These are phyloP conservation scores for Iberis pinnata DNA, from an alignment of 345 rosid genomes.

Conservation along the genomic window DNA sequence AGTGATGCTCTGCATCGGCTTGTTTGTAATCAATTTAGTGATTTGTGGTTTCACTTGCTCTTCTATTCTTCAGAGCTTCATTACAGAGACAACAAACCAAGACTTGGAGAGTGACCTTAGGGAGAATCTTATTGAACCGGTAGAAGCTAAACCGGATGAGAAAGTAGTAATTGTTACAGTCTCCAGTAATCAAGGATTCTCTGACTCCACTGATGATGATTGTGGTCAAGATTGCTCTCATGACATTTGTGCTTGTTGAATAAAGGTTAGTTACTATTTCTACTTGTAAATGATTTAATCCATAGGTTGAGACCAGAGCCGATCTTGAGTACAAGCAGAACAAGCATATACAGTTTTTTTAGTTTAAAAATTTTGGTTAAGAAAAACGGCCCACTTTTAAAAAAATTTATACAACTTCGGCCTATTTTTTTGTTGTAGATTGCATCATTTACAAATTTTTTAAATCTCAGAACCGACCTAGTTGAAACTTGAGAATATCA, in stretches of 20 bases:
- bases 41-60: slow-evolving; percentile 28
- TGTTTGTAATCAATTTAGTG: slow-evolving; percentile 27
- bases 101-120: slow-evolving; percentile 17
- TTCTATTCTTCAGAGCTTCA: slow-evolving; percentile 12
- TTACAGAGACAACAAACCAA: slow-evolving; percentile 7
- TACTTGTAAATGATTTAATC: slow-evolving; percentile 13
- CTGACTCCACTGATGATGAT: slow-evolving; percentile 19
- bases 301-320: too few species aligned
- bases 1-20: slow-evolving; percentile 23
- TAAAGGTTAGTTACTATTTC: neutral
- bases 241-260: slow-evolving; percentile 30
- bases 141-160: slow-evolving; percentile 12
- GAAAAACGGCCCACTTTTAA: too few species aligned
- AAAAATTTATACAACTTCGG: too few species aligned
- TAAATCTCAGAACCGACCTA: too few species aligned
- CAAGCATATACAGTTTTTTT: too few species aligned
- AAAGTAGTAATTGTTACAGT: slow-evolving; percentile 19
- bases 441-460: too few species aligned
- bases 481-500: slow-evolving; percentile 5
- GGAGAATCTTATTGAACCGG: slow-evolving; percentile 13
- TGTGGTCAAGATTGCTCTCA: slow-evolving; percentile 21
- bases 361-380: too few species aligned
- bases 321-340: too few species aligned
- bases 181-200: slow-evolving; percentile 10
- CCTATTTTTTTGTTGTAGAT: too few species aligned